Percentiles rank a stretch among this genome's conserved stretches.
Conservation (phyloP, 2,329 filamentous ascomycete species). For the Lasiodiplodia sp. region DNA sequence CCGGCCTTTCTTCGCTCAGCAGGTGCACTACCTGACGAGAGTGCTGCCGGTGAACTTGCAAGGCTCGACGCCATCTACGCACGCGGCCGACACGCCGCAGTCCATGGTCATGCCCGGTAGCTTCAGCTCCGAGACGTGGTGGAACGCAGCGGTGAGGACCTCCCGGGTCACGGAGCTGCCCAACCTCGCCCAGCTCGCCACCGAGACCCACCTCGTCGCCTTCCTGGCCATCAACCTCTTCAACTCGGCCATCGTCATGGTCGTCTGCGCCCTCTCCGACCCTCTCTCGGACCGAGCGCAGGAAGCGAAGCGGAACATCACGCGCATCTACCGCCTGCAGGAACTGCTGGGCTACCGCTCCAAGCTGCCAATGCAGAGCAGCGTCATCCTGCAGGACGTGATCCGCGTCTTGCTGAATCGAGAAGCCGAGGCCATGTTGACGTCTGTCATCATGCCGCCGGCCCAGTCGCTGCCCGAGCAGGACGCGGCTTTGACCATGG, state of each 20-base stretch:
- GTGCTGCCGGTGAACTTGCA: conserved; percentile 14
- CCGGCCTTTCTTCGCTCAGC: conserved; percentile 50
- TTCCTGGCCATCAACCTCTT: conserved; percentile 57
- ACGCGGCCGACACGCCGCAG: conserved; percentile 18
- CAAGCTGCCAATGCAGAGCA: conserved; percentile 47
- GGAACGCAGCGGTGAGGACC: conserved; percentile 50
- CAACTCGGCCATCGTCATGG: conserved; percentile 54
- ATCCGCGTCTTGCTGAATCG: conserved; percentile 25
- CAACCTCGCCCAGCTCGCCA: conserved; percentile 47
- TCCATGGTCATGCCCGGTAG: conserved; percentile 28
- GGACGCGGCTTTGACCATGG: not conserved
- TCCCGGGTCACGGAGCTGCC: conserved; percentile 46
- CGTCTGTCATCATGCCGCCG: not conserved
- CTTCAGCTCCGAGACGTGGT: conserved; percentile 43
- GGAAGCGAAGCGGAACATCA: conserved; percentile 52
- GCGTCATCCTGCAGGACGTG: conserved; percentile 37
- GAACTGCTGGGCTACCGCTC: conserved; percentile 46
- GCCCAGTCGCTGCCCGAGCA: not conserved
- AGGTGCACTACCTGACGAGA: conserved; percentile 41
- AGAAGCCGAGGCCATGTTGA: conserved; percentile 14
- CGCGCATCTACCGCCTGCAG: conserved; percentile 52
- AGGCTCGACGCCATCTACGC: not conserved
- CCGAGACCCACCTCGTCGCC: conserved; percentile 53
- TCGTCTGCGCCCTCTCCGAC: conserved; percentile 52
- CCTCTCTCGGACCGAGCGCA: conserved; percentile 53